Conservation (phyloP, 148 eudicot genomes). For the Rheum nobile region DNA sequence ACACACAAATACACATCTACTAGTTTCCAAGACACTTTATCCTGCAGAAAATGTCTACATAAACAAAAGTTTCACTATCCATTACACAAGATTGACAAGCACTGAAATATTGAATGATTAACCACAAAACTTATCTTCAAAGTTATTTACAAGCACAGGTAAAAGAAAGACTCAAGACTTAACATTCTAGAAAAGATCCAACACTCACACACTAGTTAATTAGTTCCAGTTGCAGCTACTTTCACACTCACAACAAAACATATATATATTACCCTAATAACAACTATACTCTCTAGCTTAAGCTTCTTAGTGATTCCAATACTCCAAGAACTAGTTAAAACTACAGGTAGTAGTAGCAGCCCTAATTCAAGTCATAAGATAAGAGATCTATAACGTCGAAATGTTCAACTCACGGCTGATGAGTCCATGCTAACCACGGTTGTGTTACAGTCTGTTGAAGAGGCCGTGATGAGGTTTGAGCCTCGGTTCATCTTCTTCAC, state of each 20-base stretch:
- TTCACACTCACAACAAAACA: not conserved
- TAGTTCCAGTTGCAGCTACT: not conserved
- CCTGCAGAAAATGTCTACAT: too few species aligned
- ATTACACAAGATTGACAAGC: not conserved
- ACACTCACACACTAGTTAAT: not conserved
- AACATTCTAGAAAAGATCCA: not conserved
- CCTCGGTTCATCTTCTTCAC: constrained; percentile 63
- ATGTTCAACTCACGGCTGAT: not conserved
- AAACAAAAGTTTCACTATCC: too few species aligned
- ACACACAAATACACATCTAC: too few species aligned
- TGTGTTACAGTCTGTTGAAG: constrained; percentile 40
- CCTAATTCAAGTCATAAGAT: not conserved
- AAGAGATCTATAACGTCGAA: not conserved
- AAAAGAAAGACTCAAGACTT: not conserved
- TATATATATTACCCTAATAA: not conserved
- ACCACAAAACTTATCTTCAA: not conserved
- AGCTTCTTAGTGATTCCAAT: not conserved
- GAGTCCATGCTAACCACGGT: constrained; percentile 36
- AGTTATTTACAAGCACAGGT: not conserved
- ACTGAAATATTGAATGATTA: not conserved
- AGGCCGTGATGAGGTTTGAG: constrained; percentile 17
- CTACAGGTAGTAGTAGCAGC: not conserved
- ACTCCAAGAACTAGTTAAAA: not conserved
- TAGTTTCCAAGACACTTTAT: too few species aligned
- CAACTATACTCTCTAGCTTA: not conserved